Evolutionary conservation across 2,329 filamentous ascomycete genomes (phyloP).

Genomic region (Penicillium oxalicum): DNA sequence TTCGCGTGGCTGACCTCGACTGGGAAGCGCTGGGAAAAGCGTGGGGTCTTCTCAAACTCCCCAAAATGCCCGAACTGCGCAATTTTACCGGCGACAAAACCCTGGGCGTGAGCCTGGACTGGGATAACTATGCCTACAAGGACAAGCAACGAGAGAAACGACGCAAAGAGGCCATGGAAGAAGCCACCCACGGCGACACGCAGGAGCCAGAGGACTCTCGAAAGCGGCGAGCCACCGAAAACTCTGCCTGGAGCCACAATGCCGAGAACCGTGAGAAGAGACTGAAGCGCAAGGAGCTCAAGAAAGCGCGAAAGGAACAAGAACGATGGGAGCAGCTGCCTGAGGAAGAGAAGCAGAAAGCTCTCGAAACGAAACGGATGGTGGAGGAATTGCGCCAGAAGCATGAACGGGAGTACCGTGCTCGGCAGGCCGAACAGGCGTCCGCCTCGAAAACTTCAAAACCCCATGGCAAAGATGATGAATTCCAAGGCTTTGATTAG

Average conservation of each 20-base stretch:
- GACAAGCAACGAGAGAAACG: conserved; percentile 66
- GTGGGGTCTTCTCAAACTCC: conserved; percentile 81
- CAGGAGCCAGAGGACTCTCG: conserved; percentile 35
- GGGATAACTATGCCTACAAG: conserved; percentile 63
- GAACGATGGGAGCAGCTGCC: conserved; percentile 60
- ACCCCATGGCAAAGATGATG: conserved; percentile 26
- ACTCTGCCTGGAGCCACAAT: conserved; percentile 67
- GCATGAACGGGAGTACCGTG: conserved; percentile 39
- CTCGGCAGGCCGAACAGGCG: conserved; percentile 15
- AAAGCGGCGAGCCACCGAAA: conserved; percentile 56
- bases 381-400: conserved; percentile 57
- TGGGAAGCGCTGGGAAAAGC: conserved; percentile 75
- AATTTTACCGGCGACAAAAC: conserved; percentile 63
- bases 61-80: conserved; percentile 87
- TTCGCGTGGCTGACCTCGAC: conserved; percentile 72
- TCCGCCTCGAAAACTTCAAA: conserved; percentile 12
- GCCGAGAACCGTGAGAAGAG: conserved; percentile 60
- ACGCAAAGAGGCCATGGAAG: conserved; percentile 52
- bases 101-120: conserved; percentile 53
- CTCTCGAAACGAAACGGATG: conserved; percentile 58
- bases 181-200: conserved; percentile 37
- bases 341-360: conserved; percentile 60
- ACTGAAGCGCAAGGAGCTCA: conserved; percentile 58
- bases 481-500: conserved; percentile 56
- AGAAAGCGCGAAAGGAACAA: conserved; percentile 58